phyloP scores from a whole-genome alignment of 2,329 filamentous ascomycete species.

The Ophiostoma ulmi region DNA sequence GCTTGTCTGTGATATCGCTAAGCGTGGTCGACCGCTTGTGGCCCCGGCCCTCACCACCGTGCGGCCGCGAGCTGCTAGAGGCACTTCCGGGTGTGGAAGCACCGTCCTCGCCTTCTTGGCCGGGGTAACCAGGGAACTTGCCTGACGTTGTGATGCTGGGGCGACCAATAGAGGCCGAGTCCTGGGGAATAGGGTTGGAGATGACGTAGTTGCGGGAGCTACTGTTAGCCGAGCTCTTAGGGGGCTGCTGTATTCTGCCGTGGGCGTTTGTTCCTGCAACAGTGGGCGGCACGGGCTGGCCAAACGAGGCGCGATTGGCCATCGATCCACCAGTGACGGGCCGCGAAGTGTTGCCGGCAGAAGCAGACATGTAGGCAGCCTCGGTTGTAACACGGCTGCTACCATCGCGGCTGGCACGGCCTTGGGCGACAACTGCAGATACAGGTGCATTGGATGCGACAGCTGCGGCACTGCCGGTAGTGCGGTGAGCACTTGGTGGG shows the following conservation, averaged over 20 bases:
- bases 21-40: conserved; percentile 72
- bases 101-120: conserved; percentile 48
- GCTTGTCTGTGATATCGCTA: conserved; percentile 74
- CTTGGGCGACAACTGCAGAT: conserved; percentile 33
- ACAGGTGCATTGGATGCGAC: conserved; percentile 33
- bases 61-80: conserved; percentile 28
- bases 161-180: conserved; percentile 51
- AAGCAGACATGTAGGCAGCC: conserved; percentile 46
- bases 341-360: conserved; percentile 42
- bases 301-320: conserved; percentile 68
- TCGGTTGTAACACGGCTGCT: conserved; percentile 40
- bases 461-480: conserved; percentile 35
- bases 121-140: conserved; percentile 47
- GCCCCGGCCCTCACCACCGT: conserved; percentile 41
- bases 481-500: conserved; percentile 47
- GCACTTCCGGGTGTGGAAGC: conserved; percentile 5
- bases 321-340: conserved; percentile 81
- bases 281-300: conserved; percentile 79
- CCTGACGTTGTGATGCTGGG: conserved; percentile 54
- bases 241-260: conserved; percentile 80
- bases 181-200: conserved; percentile 58
- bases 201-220: conserved; percentile 62
- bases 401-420: conserved; percentile 40
- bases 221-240: conserved; percentile 39
- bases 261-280: conserved; percentile 85